These are phyloP conservation scores for Gymnopus androsaceus DNA, from an alignment of 1,284 basidiomycete genomes.

Conservation along the genomic window DNA sequence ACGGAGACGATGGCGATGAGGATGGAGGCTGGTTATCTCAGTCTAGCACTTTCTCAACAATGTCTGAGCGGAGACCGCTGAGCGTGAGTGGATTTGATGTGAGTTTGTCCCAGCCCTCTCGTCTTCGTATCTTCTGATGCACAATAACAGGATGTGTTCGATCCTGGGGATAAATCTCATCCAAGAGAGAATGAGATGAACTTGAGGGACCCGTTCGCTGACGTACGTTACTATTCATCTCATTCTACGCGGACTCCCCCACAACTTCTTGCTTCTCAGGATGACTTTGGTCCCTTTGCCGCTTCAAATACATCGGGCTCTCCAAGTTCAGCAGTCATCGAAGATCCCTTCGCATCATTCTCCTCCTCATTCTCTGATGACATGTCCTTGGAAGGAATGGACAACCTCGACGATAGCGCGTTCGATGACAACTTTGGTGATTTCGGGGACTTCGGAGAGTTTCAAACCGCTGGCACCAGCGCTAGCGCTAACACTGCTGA, in stretches of 20 bases:
- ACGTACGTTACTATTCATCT: conserved; percentile 40
- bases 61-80: conserved; percentile 55
- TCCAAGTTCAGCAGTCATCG: conserved; percentile 40
- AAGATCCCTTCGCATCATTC: conserved; percentile 63
- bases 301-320: conserved; percentile 45
- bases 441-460: conserved; percentile 82
- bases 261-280: conserved; percentile 34
- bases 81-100: conserved; percentile 62
- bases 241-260: conserved; percentile 11
- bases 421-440: conserved; percentile 65
- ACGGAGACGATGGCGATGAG: conserved; percentile 49
- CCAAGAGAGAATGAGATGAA: conserved; percentile 16
- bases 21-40: conserved; percentile 77
- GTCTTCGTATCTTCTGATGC: not conserved
- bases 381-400: conserved; percentile 23
- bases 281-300: conserved; percentile 75
- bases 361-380: conserved; percentile 59
- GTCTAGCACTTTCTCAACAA: conserved; percentile 63
- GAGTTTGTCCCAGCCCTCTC: conserved; percentile 22
- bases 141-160: conserved; percentile 55
- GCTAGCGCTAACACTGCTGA: too few species aligned
- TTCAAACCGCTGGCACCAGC: conserved; percentile 58
- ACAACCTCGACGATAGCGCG: conserved; percentile 47
- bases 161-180: conserved; percentile 32
- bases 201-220: conserved; percentile 58